phyloP scores from a whole-genome alignment of 805 yeast species.

The Spathaspora boniae region DNA sequence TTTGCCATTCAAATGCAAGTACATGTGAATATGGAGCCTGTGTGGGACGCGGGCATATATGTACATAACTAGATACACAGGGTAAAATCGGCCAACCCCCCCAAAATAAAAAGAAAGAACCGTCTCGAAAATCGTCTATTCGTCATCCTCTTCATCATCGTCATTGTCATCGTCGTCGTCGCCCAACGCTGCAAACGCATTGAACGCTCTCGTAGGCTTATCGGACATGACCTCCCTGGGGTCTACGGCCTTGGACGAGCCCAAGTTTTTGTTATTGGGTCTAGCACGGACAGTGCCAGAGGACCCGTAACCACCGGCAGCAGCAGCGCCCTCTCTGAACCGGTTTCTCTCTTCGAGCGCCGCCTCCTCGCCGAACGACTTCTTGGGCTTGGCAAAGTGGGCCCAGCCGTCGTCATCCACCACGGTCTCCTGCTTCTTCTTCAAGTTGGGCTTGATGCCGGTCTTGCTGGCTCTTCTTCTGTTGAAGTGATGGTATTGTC shows the following conservation, averaged over 20 bases:
- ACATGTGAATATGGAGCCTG: no score
- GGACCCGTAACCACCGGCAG: no score
- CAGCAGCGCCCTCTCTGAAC: slow-evolving; percentile 44
- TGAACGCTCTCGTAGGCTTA: slow-evolving; percentile 62
- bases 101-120: no score
- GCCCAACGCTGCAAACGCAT: slow-evolving; percentile 78
- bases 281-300: slow-evolving; percentile 46
- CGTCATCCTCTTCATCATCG: slow-evolving; percentile 10
- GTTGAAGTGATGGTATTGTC: slow-evolving; percentile 44
- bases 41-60: no score
- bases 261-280: slow-evolving; percentile 72
- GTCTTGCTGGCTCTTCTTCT: slow-evolving; percentile 62
- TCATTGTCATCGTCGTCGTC: slow-evolving; percentile 47
- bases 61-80: no score
- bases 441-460: slow-evolving; percentile 47
- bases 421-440: slow-evolving; percentile 50
- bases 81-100: no score
- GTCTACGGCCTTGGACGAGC: slow-evolving; percentile 71
- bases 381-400: slow-evolving; percentile 37
- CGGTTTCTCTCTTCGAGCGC: slow-evolving; percentile 44
- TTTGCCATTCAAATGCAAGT: no score
- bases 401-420: slow-evolving; percentile 81
- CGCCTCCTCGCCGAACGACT: slow-evolving; percentile 48
- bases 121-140: no score
- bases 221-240: slow-evolving; percentile 69